A percentile compares a stretch with the other conserved stretches of the same genome.
Conservation (phyloP, 2,329 filamentous ascomycete species). For the Verruconis gallopava region DNA sequence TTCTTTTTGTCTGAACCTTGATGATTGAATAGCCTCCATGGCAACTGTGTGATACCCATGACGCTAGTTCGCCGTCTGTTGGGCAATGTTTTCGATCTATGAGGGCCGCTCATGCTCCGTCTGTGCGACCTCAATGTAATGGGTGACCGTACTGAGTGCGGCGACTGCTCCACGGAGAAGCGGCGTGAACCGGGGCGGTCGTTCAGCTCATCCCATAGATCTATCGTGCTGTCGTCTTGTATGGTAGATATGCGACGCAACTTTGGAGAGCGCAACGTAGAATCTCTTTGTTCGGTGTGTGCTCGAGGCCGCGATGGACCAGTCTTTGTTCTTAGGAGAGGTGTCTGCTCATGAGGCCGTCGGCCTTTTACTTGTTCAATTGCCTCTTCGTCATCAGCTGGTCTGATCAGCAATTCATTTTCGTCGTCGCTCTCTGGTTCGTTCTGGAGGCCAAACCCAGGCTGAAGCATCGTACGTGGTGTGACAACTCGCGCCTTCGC, state of each 20-base stretch:
- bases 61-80: not conserved
- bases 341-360: conserved; percentile 19
- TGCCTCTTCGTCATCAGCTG: conserved; percentile 13
- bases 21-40: not conserved
- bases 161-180: conserved; percentile 2
- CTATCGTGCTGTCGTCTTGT: conserved; percentile 49
- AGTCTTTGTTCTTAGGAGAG: conserved; percentile 23
- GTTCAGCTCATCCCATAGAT: conserved; percentile 82
- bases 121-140: not conserved
- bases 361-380: conserved; percentile 6
- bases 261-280: conserved; percentile 4
- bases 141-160: conserved; percentile 2
- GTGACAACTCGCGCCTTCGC: conserved; percentile 23
- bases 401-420: conserved; percentile 10
- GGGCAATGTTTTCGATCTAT: conserved; percentile 1
- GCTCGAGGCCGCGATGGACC: conserved; percentile 14
- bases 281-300: not conserved
- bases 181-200: conserved; percentile 43
- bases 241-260: conserved; percentile 36
- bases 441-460: conserved; percentile 64
- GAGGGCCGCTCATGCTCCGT: not conserved
- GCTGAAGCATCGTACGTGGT: conserved; percentile 57
- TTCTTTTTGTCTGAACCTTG: not conserved
- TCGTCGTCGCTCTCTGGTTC: conserved; percentile 36
- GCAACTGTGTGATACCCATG: not conserved